Evolutionary conservation across 495 filamentous ascomycete genomes (phyloP).

Genomic region (Immersiella caudata): DNA sequence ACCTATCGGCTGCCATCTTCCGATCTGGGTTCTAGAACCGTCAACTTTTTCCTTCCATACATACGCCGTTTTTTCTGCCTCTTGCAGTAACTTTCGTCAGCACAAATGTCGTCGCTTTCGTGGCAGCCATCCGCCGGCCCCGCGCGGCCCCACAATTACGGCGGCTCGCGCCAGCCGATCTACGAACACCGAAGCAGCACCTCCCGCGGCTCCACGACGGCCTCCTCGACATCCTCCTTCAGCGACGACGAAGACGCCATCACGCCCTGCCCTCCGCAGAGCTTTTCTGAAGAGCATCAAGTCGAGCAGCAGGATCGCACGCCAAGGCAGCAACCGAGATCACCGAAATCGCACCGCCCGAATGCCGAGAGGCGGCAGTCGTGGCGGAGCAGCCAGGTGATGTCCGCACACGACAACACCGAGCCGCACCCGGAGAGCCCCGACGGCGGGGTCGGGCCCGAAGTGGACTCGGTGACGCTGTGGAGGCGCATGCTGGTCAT

Average conservation of each 20-base stretch:
- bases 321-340: background rate
- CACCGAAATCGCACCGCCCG: background rate
- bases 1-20: background rate
- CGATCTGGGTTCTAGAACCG: background rate
- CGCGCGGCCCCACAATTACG: background rate
- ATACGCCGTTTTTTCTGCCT: background rate
- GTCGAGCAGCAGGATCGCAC: conserved; percentile 1
- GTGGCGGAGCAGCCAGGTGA: conserved; percentile 22
- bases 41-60: background rate
- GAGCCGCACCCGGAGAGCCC: background rate
- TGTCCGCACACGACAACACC: background rate
- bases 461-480: conserved; percentile 41
- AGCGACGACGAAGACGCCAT: conserved; percentile 30
- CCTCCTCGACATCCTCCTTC: conserved; percentile 21
- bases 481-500: conserved; percentile 52
- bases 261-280: conserved; percentile 26
- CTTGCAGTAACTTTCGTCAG: background rate
- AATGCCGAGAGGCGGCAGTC: conserved; percentile 13
- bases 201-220: conserved; percentile 1
- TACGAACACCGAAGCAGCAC: background rate
- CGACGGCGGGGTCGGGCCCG: background rate
- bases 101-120: background rate
- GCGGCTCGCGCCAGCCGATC: background rate
- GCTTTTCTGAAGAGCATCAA: background rate
- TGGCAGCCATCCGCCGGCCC: conserved; percentile 6